These are phyloP conservation scores for Myxozyma nipponensis DNA, from an alignment of 805 yeast genomes.

Conservation along the genomic window DNA sequence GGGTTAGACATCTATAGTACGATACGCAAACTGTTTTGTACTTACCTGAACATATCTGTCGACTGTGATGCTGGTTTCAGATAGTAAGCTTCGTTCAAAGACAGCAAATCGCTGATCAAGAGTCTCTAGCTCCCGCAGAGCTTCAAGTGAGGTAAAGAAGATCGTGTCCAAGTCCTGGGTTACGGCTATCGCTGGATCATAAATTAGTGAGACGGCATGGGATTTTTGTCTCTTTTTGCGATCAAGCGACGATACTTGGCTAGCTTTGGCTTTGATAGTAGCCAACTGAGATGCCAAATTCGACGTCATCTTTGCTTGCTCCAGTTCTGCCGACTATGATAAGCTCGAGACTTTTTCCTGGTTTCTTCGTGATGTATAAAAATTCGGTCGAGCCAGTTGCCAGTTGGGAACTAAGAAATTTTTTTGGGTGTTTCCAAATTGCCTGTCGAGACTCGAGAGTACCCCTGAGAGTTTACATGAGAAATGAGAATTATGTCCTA, in stretches of 20 bases:
- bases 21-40: neutral
- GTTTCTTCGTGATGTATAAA: no score
- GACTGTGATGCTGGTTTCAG: constrained; percentile 70
- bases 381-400: neutral
- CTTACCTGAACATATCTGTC: constrained; percentile 73
- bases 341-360: no score
- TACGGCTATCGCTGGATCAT: constrained; percentile 84
- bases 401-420: neutral
- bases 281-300: constrained; percentile 81
- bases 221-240: constrained; percentile 80
- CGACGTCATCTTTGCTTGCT: constrained; percentile 33
- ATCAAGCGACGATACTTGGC: constrained; percentile 20
- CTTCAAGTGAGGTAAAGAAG: constrained; percentile 66
- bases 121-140: constrained; percentile 64
- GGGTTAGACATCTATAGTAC: neutral
- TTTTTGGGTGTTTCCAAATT: neutral
- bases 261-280: constrained; percentile 43
- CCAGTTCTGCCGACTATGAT: no score
- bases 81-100: constrained; percentile 70
- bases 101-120: constrained; percentile 71
- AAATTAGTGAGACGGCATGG: constrained; percentile 84
- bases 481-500: no score
- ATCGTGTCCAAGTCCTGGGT: constrained; percentile 88
- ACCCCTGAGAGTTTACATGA: no score
- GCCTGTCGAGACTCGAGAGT: no score